Evolutionary conservation across 1,284 basidiomycete species (phyloP).

Genomic region (Malassezia brasiliensis): DNA sequence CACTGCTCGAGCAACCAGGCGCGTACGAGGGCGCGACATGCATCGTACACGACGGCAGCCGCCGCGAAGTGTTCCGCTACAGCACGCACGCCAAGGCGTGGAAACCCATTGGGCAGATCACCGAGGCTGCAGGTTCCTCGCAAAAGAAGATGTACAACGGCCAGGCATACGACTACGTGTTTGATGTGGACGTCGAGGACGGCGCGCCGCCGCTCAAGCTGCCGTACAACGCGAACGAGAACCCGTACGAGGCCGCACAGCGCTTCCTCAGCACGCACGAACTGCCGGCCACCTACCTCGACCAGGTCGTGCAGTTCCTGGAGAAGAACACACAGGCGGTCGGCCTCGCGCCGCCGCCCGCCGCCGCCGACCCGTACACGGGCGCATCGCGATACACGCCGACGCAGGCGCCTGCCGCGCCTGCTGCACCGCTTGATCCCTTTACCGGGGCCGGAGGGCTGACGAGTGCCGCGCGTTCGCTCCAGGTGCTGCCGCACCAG

Average conservation of each 20-base stretch:
- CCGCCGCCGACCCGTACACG: constrained; percentile 80
- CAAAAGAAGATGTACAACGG: constrained; percentile 77
- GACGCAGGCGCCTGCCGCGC: constrained; percentile 30
- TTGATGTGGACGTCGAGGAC: constrained; percentile 91
- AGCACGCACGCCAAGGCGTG: constrained; percentile 61
- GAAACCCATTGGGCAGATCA: constrained; percentile 91
- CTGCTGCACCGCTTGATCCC: constrained; percentile 45
- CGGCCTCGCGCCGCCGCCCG: constrained; percentile 55
- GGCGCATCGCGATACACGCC: constrained; percentile 61
- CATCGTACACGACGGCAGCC: constrained; percentile 54
- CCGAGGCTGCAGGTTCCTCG: constrained; percentile 77
- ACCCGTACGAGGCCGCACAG: constrained; percentile 81
- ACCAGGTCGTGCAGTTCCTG: constrained; percentile 87
- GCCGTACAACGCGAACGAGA: constrained; percentile 75
- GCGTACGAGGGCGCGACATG: constrained; percentile 67
- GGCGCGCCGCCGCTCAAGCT: constrained; percentile 85
- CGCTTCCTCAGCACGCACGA: constrained; percentile 77
- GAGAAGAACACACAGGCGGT: constrained; percentile 71
- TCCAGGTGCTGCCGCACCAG: constrained; percentile 34
- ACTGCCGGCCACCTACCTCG: constrained; percentile 69
- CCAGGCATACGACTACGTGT: constrained; percentile 95
- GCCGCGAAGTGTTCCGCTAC: constrained; percentile 55
- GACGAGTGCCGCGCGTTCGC: constrained; percentile 21
- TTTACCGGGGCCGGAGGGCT: constrained; percentile 34
- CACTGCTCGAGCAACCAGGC: not conserved